Evolutionary conservation across 1,139 yeast species (phyloP).

Genomic region (Hyphopichia fennica): DNA sequence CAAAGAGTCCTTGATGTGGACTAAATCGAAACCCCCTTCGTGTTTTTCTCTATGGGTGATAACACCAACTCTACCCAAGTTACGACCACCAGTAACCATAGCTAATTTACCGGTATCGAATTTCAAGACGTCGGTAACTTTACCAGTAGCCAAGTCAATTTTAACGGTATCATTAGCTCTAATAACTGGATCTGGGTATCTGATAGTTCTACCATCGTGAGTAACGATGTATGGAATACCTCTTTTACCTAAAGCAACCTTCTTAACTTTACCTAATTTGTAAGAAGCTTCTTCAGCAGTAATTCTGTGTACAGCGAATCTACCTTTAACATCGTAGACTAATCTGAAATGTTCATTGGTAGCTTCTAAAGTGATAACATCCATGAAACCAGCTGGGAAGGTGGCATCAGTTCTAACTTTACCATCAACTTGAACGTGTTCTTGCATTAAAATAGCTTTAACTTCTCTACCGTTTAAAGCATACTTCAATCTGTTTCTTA

Average conservation of each 20-base stretch:
- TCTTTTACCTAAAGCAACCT: conserved; percentile 93
- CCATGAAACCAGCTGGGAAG: conserved; percentile 98
- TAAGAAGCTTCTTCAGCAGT: conserved; percentile 94
- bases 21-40: conserved; percentile 98
- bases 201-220: conserved; percentile 97
- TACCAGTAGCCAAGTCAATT: conserved; percentile 90
- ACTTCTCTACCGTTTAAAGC: conserved; percentile 98
- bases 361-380: conserved; percentile 89
- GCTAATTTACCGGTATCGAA: conserved; percentile 91
- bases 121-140: conserved; percentile 82
- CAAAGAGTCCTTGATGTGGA: conserved; percentile 92
- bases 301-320: conserved; percentile 97
- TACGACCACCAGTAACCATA: conserved; percentile 98
- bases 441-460: conserved; percentile 96
- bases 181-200: conserved; percentile 96
- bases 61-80: conserved; percentile 98
- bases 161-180: conserved; percentile 94
- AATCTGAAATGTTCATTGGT: conserved; percentile 98
- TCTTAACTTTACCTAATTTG: conserved; percentile 95
- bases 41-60: conserved; percentile 96
- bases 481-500: conserved; percentile 98
- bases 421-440: conserved; percentile 86
- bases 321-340: conserved; percentile 94
- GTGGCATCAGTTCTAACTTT: conserved; percentile 97
- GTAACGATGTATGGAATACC: conserved; percentile 95